Evolutionary conservation across 179 eudicot species (phyloP), one percentile per base, ranked within the genome.

Genomic region (Nepenthes alata): DNA sequence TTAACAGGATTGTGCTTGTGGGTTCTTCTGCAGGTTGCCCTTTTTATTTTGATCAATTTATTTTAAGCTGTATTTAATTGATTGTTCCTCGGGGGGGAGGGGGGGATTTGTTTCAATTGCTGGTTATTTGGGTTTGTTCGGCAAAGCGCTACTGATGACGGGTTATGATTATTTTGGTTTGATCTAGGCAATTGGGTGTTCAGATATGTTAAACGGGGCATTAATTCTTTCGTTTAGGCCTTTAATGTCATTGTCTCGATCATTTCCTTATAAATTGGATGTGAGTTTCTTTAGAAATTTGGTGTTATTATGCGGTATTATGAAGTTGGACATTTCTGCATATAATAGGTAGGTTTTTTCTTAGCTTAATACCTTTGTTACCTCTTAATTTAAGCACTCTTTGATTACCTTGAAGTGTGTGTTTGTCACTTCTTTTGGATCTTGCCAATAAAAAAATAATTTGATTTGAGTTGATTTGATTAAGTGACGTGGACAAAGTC

Each of bases 1-100:
- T 72, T 4, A 13, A 15, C 37, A 67, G 60, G 65, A 79, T 79
- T 76, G 39, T 91, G 47, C 69, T 91, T 14, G 83, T 88, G 41
- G 96, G 95, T 71, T 84, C 96, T 63, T 88, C 91, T 62, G 96
- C 94, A 70, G 97, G 97, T 79, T 83, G 63, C 8, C 11, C 16
- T 55, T 14, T 69, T 41, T 47, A 1, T 62, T 63, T 62, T 5
- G 60, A 41, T 41, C 45, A 41, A 41, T 41, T 41, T 41, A 41
- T 41, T 41, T 41, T 7, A 41, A 4, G 45, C 8, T 41, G 45
- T 41, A 0, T 41, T 41, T 41, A 4, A 41, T 41, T 41, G 45
- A 4, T 41, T 41, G 45, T 7, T 41, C 8, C 5, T 50, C 6
- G 0, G 45, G 4, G 7, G 3, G 3, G n/a, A 0, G 25, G 25